Evolutionary conservation across 257 asterid species (phyloP), one percentile per base, ranked within the genome.

Genomic region (Solanum chiquidenum): DNA sequence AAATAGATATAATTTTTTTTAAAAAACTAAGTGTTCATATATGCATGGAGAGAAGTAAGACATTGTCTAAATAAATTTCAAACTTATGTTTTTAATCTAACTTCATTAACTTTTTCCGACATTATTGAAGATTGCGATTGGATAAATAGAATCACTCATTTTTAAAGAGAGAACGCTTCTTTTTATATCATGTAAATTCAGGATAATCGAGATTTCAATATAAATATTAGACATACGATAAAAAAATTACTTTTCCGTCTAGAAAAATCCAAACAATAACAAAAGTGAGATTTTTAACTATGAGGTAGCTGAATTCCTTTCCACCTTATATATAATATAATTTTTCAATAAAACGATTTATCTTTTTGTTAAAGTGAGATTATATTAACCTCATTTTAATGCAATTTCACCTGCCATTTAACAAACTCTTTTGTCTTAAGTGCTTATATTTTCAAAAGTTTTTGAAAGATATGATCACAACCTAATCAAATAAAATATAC

Each of bases 361-460:
- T 33, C 79, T 72, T 4, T 72, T 4, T 9, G 14, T 12, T 4
- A 33, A 52, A 34, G 27, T 18, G 9, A 29, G 38, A 69, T 69
- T 29, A 68, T 27, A 68, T 6, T 69, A 35, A 37, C 64, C 29
- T 69, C 27, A 37, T 82, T 46, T 14, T 83, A 87, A 69, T 86
- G 88, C 85, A 87, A 72, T 46, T 83, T 69, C 86, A 89, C 89
- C 82, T 86, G 60, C 88, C 87, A 86, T 84, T 87, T 66, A 90
- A 86, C 91, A 86, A 87, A 49, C 85, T 71, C 89, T 66, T 89
- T 83, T 86, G 87, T 85, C 90, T 88, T 79, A 74, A 80, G 34
- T 89, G 91, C 73, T 42, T 83, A 83, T 86, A 77, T 87, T 52
- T 80, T 88, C 89, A 79, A 87, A 90, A 76, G 25, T 14, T 29